Evolutionary conservation across 352 stramenopile genomes (phyloP), one percentile per base, ranked within the genome.

Genomic region (Phytophthora hybrid): DNA sequence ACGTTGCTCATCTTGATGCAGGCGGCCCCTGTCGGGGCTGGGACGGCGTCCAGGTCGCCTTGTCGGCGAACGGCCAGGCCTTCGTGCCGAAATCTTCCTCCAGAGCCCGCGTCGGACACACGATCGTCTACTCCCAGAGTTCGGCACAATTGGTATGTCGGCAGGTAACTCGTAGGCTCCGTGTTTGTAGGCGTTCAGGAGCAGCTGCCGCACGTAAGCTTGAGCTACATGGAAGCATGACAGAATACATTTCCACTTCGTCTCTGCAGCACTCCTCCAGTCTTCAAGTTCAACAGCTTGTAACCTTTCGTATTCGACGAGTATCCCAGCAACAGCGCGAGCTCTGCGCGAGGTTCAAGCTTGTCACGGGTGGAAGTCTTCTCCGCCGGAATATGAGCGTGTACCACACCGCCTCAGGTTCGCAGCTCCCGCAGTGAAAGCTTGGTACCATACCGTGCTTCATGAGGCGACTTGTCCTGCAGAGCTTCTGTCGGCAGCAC

Each of bases 351-450:
- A 39, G 32, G 32, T 6, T 61, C 26, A 7, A 78, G 46, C 62
- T 78, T 74, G 9, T 23, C 58, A 7, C 63, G 57, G 5, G 21
- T 51, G 9, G 41, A 16, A 29, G 58, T 47, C 14, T 34, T 64
- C 19, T 76, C 57, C 5, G 32, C 21, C 3, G 39, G 39, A 14
- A 77, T 26, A 13, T 58, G 62, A 13, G 47, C 55, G 21, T 69
- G 64, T 7, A 63, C 62, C 3, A 78, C 6, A 23, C 69, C 78
- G 1, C 74, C 69, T 47, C 63, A 71, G 7, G 29, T 64, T 4
- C 63, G 31, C 10, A 71, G 23, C 32, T 59, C 5, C 21, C 55
- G n/a, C 52, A 81, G 61, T 9, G 32, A 39, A 39, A 9, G 32
- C 2, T 39, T 39, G 32, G 32, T 39, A 10, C 32, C 32, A 10